phyloP scores from a whole-genome alignment of 2,329 filamentous ascomycete genomes.

The Fusarium pilosicola region DNA sequence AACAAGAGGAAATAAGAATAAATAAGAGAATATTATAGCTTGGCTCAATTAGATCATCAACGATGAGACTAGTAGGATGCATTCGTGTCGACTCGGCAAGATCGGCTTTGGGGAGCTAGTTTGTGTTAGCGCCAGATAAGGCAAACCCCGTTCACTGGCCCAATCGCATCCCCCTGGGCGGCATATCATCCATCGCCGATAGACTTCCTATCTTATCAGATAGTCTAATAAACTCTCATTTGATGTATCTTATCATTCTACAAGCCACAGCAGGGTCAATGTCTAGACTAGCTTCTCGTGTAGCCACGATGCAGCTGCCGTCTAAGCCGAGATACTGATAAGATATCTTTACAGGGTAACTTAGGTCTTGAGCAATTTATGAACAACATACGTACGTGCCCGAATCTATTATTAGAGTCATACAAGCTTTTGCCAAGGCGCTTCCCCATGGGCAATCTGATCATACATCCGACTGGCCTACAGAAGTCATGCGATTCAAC shows the following conservation, averaged over 20 bases:
- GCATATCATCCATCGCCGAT: background rate
- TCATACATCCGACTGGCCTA: rapidly evolving
- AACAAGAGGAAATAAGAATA: no score
- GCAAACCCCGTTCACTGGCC: background rate
- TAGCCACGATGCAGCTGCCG: background rate
- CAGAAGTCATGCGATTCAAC: no score
- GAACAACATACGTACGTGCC: no score
- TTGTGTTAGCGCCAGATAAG: background rate
- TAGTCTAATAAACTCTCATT: background rate
- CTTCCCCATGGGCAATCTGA: background rate
- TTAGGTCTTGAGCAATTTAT: background rate
- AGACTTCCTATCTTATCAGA: no score
- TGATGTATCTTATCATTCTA: background rate
- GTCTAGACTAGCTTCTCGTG: background rate
- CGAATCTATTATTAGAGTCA: background rate
- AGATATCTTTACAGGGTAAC: background rate
- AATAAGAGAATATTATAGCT: no score
- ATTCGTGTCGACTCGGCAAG: no score
- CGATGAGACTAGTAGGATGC: no score
- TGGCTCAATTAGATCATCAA: no score
- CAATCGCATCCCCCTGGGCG: rapidly evolving
- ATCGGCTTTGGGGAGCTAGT: background rate
- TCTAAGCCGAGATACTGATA: background rate
- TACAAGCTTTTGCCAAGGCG: background rate
- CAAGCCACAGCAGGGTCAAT: background rate